Base-by-base conservation (phyloP, 169 alveolate genomes). In the Plasmodium blacklocki region DNA sequence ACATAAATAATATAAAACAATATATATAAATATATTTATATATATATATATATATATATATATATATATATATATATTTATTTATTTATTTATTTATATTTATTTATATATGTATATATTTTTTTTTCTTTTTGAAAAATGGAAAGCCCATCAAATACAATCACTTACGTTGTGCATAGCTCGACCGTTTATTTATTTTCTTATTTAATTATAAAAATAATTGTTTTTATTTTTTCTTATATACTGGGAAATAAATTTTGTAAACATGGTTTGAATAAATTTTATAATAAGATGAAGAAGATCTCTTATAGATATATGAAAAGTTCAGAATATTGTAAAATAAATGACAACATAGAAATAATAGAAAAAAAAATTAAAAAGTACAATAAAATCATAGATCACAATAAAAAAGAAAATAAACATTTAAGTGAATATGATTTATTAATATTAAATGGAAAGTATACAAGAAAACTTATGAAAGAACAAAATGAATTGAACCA, bases 401-500 rank as follows among this genome's bases (percentile, higher is more conserved):
- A 56, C 39, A 78, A 78, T 78, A 78, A 78, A 64, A 66, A 78
- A 15, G 14, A 15, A 45, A 78, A 78, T 59, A 64, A 67, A n/a
- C 74, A 78, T 66, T 64, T 78, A 71, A 78, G 50, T 52, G 78
- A 39, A 18, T 78, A 78, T 52, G 89, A 78, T 58, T 50, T 78
- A 47, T 66, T 78, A 78, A 50, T 78, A 78, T 66, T 78, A 23
- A 78, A 78, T 78, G 89, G 89, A 23, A 78, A 78, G n/a, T 78
- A 59, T 66, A 78, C 89, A 43, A 78, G 89, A 59, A 78, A 66
- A 9, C 18, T 78, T 78, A 52, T 78, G 15, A 78, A 78, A 47
- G 89, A 78, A 66, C 62, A 78, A 50, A 64, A 78, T 47, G 52
- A 66, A n/a, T 52, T 78, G n/a, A 54, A 78, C 8, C 60, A 15